Base-by-base conservation (phyloP, 495 filamentous ascomycete species). In the Penicillium steckii region DNA sequence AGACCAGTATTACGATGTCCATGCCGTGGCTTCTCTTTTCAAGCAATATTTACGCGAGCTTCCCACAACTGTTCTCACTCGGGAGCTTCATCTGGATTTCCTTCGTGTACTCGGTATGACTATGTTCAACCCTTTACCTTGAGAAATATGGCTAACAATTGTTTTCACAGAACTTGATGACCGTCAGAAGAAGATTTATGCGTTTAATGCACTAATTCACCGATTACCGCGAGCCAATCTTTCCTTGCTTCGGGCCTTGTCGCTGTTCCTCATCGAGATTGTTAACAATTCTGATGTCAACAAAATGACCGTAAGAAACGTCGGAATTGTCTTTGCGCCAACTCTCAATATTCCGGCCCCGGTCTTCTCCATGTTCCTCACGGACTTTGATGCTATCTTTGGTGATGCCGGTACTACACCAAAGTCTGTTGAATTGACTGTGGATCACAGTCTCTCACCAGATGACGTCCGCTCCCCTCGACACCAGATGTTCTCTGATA, bases 291-390 rank as follows among this genome's bases (percentile, higher is more conserved):
- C 90, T 2, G 87, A 91, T 55, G 77, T 87, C 59, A 98, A 98
- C 74, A 97, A 97, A 75, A 98, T 98, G 94, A 96, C 87, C 4
- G 89, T 97, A 46, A 84, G 94, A 32, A 98, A 98, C 68, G 91
- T 98, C 44, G 91, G 94, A 57, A 98, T 98, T 55, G 92, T 97
- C 48, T 98, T 97, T 70, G 94, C 95, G n/a, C 94, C 94, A 2
- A 97, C 95, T 1, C 80, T 97, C 26, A 97, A 97, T 69, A 97
- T 98, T 33, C 92, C 95, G 0, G 90, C 91, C 1, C 92, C 95
- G 13, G 87, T 98, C 6, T 95, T 98, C 60, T 91, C 91, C 2
- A 78, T 91, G 71, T 94, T 98, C 69, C 80, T 98, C 27, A 91
- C 93, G 45, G 91, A 97, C 57, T 96, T 88, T 61, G 79, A 88